phyloP scores from a whole-genome alignment of 345 rosid species.

The Citrus medica region DNA sequence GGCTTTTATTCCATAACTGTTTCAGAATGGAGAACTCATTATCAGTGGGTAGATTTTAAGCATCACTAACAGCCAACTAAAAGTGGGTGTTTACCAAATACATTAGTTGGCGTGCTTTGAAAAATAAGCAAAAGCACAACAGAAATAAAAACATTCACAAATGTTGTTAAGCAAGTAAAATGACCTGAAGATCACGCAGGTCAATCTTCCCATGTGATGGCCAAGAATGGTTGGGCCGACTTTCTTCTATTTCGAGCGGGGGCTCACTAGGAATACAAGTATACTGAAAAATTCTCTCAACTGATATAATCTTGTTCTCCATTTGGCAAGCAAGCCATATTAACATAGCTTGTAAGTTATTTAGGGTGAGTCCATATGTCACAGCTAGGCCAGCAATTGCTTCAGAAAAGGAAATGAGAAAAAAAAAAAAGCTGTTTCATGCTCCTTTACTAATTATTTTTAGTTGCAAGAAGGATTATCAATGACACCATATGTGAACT shows the following conservation, averaged over 20 bases:
- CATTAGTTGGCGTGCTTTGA: background rate
- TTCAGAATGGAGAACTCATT: no score
- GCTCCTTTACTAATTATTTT: background rate
- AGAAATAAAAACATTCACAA: no score
- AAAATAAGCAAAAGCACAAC: background rate
- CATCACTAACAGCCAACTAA: background rate
- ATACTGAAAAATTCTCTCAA: constrained; percentile 14
- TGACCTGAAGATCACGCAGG: constrained; percentile 4
- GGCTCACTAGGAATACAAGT: background rate
- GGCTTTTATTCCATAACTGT: background rate
- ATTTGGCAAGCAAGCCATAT: background rate
- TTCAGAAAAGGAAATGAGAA: background rate
- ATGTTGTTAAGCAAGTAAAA: background rate
- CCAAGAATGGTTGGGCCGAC: background rate
- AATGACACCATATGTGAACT: background rate
- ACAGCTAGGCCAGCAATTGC: background rate
- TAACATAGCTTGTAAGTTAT: background rate
- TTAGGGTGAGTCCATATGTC: background rate
- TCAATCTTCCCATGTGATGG: constrained; percentile 1
- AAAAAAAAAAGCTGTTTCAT: background rate
- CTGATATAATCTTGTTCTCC: background rate
- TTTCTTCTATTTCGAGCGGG: background rate
- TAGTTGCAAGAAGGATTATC: background rate
- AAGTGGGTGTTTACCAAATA: background rate
- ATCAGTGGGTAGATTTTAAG: background rate